These are phyloP conservation scores for Arthrobotrys musiformis DNA, from an alignment of 2,329 filamentous ascomycete species.

Conservation along the genomic window DNA sequence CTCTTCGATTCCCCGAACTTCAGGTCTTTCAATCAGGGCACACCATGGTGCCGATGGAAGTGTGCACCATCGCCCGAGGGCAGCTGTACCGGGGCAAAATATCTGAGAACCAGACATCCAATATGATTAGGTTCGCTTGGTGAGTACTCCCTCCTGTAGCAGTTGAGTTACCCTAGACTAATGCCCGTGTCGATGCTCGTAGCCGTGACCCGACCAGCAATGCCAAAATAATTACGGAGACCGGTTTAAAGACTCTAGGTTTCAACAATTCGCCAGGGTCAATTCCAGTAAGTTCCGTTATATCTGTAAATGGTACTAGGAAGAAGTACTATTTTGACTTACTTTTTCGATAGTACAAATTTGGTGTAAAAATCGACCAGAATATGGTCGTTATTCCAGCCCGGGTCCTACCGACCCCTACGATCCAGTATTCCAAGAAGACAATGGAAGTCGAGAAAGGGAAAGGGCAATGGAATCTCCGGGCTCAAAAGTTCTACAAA, in stretches of 20 bases:
- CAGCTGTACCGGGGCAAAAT: slow-evolving; percentile 26
- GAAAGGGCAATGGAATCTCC: slow-evolving; percentile 34
- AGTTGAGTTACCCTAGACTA: not conserved
- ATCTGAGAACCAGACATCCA: slow-evolving; percentile 28
- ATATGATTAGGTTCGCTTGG: slow-evolving; percentile 47
- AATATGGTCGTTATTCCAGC: slow-evolving; percentile 33
- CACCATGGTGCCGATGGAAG: slow-evolving; percentile 25
- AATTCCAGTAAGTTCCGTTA: slow-evolving; percentile 11
- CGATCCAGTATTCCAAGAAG: slow-evolving; percentile 17
- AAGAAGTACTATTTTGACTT: not conserved
- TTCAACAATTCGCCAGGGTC: not conserved
- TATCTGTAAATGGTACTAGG: not conserved
- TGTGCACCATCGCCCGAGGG: slow-evolving; percentile 22
- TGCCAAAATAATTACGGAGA: slow-evolving; percentile 15
- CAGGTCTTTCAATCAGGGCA: slow-evolving; percentile 24
- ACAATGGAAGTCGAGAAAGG: slow-evolving; percentile 8
- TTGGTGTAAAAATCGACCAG: slow-evolving; percentile 24
- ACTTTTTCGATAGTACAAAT: slow-evolving; percentile 28
- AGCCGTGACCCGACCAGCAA: slow-evolving; percentile 34
- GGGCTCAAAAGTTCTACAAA: slow-evolving; percentile 2
- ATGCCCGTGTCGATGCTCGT: not conserved
- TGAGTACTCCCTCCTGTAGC: slow-evolving; percentile 4
- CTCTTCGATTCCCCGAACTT: slow-evolving; percentile 4
- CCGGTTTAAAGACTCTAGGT: slow-evolving; percentile 19
- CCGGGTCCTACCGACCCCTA: slow-evolving; percentile 24